phyloP scores from a whole-genome alignment of 78 protist genomes.

The Paratrimastix pyriformis region DNA sequence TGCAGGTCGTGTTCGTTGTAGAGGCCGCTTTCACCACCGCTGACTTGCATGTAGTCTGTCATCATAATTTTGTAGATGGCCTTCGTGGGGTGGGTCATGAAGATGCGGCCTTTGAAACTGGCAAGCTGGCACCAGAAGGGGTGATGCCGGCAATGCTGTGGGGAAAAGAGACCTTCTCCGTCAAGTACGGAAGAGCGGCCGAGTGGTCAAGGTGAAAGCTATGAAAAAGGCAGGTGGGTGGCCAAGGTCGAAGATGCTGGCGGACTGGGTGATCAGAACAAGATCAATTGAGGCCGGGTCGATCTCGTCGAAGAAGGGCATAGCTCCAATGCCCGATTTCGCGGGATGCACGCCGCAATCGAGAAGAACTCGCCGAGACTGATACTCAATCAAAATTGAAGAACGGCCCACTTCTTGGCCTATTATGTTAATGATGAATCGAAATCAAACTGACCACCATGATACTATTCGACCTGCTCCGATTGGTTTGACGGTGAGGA shows the following conservation, averaged over 20 bases:
- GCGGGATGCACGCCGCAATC: background rate
- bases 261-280: background rate
- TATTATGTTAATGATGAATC: too few species aligned
- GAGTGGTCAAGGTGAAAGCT: slow-evolving; percentile 83
- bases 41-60: slow-evolving; percentile 56
- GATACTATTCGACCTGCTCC: too few species aligned
- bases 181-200: slow-evolving; percentile 76
- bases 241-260: too few species aligned
- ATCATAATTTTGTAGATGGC: slow-evolving; percentile 69
- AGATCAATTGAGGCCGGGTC: background rate
- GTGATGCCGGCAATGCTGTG: background rate
- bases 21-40: slow-evolving; percentile 37
- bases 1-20: slow-evolving; percentile 58
- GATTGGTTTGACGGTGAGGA: too few species aligned
- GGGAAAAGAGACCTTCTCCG: slow-evolving; percentile 4
- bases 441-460: too few species aligned
- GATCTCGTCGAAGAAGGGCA: background rate
- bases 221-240: too few species aligned
- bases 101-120: slow-evolving; percentile 68
- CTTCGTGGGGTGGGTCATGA: slow-evolving; percentile 92
- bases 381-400: background rate
- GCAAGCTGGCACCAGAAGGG: slow-evolving; percentile 34
- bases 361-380: background rate
- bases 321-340: background rate
- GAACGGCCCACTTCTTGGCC: background rate